Base-by-base conservation (phyloP, 176 grass and related monocot species). In the Zea luxurians region DNA sequence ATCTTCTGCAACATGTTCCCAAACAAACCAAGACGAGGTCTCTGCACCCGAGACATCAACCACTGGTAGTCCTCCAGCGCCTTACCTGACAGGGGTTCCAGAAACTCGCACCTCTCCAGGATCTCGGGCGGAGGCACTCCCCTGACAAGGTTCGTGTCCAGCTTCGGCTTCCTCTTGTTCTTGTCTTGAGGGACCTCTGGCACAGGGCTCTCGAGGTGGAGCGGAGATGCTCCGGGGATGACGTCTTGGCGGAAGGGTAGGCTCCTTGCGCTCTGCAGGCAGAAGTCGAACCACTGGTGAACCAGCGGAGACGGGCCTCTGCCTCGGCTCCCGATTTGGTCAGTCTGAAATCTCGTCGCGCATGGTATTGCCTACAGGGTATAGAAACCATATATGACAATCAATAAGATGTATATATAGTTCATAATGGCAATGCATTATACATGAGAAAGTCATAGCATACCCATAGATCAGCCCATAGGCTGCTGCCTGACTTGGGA, bases 381-480 rank as follows among this genome's bases (percentile, higher is more conserved):
- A 80, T 2, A 88, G 27, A 68, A 74, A 45, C 0, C 55, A 73
- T 37, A 1, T n/a, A n/a, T n/a, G n/a, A 15, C 37, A 84, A 27
- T 18, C 15, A 61, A 27, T 69, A 80, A 80, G 69, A 74, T 27
- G 27, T 27, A 74, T 10, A 74, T 27, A 74, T 10, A 74, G 18
- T 15, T 52, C 11, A 8, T 17, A 11, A 37, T 2, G 11, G 11
- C 13, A 13, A 50, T 6, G 40, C 21, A 66, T 68, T 68, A 48
- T 50, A 7, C 35, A 11, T 78, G 13, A 0, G 35, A 9, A 77
- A 70, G 42, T 10, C 13, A 8, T 34, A 69, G 13, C 47, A 45
- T 89, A 98, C 96, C 89, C 91, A 98, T 50, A 98, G 66, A 84
- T 98, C 96, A 37, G 92, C 87, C 91, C 96, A 98, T 53, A 98